phyloP scores from a whole-genome alignment of 1,284 basidiomycete species.

The Naganishia sp. region DNA sequence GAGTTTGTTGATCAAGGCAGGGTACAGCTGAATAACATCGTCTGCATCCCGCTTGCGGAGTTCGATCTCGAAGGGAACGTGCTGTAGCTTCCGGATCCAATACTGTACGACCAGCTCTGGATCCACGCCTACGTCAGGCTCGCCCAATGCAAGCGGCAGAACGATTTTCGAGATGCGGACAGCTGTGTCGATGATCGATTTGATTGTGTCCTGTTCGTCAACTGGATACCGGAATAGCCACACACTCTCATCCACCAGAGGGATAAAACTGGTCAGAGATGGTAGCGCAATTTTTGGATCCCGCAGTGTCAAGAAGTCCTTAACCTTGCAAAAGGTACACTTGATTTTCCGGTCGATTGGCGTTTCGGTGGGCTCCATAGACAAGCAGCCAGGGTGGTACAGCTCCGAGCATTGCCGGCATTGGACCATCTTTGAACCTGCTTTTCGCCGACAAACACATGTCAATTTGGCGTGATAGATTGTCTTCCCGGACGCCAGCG shows the following conservation, averaged over 20 bases:
- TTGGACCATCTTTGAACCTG: slow-evolving; percentile 27
- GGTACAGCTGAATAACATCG: slow-evolving; percentile 19
- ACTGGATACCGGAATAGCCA: slow-evolving; percentile 25
- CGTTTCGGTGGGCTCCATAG: slow-evolving; percentile 14
- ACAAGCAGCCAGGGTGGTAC: slow-evolving; percentile 32
- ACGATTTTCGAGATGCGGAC: slow-evolving; percentile 13
- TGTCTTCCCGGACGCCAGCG: neutral
- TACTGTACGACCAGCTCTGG: slow-evolving; percentile 29
- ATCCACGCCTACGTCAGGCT: neutral
- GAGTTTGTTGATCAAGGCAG: slow-evolving; percentile 26
- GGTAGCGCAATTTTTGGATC: slow-evolving; percentile 9
- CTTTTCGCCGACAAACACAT: slow-evolving; percentile 30
- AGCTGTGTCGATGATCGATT: slow-evolving; percentile 18
- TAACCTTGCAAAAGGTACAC: slow-evolving; percentile 29
- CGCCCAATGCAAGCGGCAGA: slow-evolving; percentile 9
- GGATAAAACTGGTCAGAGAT: slow-evolving; percentile 20
- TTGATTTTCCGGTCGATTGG: slow-evolving; percentile 22
- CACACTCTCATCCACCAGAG: slow-evolving; percentile 18
- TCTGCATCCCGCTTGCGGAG: neutral
- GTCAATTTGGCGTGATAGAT: slow-evolving; percentile 12
- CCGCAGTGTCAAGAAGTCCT: slow-evolving; percentile 12
- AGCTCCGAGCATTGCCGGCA: slow-evolving; percentile 33
- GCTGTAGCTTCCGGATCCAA: slow-evolving; percentile 31
- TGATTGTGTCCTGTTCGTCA: slow-evolving; percentile 24
- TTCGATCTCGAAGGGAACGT: slow-evolving; percentile 31